These are phyloP conservation scores for Recurvomyces mirabilis DNA, from an alignment of 495 filamentous ascomycete species.

Conservation along the genomic window DNA sequence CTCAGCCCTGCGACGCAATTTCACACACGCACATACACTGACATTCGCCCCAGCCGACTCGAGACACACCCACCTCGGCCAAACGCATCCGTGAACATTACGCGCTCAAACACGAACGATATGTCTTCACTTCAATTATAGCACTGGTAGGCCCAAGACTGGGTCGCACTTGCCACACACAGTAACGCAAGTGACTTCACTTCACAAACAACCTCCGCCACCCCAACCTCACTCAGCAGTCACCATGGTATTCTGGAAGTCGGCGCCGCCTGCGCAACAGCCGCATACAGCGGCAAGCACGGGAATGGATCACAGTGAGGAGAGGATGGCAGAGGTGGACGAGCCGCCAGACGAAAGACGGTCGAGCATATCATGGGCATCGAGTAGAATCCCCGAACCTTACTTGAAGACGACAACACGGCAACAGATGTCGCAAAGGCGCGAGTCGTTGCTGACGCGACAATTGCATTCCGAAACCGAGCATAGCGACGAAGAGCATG, in stretches of 20 bases:
- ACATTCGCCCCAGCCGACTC: too few species aligned
- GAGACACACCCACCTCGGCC: too few species aligned
- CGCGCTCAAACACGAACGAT: not conserved
- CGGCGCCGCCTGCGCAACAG: not conserved
- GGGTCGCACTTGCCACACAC: conserved; percentile 1
- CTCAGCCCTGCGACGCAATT: too few species aligned
- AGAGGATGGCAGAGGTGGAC: conserved; percentile 17
- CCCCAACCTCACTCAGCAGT: not conserved
- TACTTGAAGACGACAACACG: conserved; percentile 1
- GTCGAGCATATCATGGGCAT: conserved; percentile 11
- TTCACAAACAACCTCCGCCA: not conserved
- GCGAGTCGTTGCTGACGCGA: conserved; percentile 24
- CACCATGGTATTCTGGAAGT: conserved; percentile 10
- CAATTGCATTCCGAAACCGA: conserved; percentile 23
- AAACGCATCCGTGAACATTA: too few species aligned
- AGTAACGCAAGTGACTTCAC: not conserved
- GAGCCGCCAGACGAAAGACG: conserved; percentile 22
- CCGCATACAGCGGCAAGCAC: not conserved
- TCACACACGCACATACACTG: too few species aligned
- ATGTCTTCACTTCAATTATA: conserved; percentile 2
- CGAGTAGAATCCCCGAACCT: not conserved
- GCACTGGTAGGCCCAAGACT: conserved; percentile 2
- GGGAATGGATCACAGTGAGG: conserved; percentile 13
- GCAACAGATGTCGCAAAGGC: not conserved
- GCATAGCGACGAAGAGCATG: conserved; percentile 13